Evolutionary conservation across 2,329 filamentous ascomycete species (phyloP), one percentile per base, ranked within the genome.

Genomic region (Tolypocladium pustulatum): DNA sequence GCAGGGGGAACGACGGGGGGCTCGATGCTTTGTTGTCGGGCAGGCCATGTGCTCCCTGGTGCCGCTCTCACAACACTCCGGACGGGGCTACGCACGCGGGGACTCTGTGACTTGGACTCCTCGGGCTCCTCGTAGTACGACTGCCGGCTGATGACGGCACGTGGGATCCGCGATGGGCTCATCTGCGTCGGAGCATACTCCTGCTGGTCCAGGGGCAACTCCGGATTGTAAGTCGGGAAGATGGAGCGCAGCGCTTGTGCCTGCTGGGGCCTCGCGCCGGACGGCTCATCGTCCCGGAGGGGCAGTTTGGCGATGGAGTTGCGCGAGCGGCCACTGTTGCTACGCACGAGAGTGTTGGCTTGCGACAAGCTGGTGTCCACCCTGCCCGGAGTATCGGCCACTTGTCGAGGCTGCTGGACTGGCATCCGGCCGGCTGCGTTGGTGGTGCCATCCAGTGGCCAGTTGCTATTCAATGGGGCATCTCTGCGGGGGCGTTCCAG

Each of bases 211-310:
- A 90, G 78, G 6, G 87, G 78, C 30, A 90, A 68, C 1, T 80
- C 80, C 3, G 84, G 86, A 66, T 92, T 85, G 68, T 91, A 91
- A 36, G 81, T 79, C 9, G 89, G 89, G 65, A 92, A 92, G 65
- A 92, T 91, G 30, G 88, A 91, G 37, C 82, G 81, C 65, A 89
- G 79, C 0, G 70, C 65, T 60, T 10, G 40, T 8, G 68, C 67
- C 60, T n/a, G 49, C 49, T 12, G 49, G 62, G 69, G 56, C 68
- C 68, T 52, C 69, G 61, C 27, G 66, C 37, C 54, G 25, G 37
- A 63, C 5, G 67, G 60, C 1, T 69, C 53, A 10, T 72, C 69
- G 30, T 75, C 73, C 32, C 66, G 67, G 4, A 79, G 65, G 20
- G 80, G 81, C 30, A 75, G 71, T 64, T 85, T 85, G 56, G 81